Percentiles rank a stretch among this genome's conserved stretches.
Evolutionary conservation across 2,329 filamentous ascomycete genomes (phyloP).

Genomic region (Achaetomium macrosporum): DNA sequence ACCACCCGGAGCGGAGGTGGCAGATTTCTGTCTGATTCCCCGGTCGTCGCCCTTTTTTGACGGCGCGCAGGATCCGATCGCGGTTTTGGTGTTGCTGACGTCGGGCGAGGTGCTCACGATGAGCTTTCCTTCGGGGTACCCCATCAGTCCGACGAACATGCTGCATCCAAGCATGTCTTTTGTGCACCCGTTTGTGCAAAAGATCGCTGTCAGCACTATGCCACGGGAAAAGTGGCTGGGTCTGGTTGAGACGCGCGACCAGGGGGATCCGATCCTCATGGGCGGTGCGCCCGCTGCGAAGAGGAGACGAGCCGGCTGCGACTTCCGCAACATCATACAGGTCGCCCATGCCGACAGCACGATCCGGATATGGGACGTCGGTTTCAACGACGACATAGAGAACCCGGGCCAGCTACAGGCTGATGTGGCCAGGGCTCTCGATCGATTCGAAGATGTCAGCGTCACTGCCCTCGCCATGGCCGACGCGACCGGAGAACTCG

Average conservation of each 20-base stretch:
- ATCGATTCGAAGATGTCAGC: constrained; percentile 69
- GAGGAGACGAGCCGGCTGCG: constrained; percentile 59
- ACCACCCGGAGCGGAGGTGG: constrained; percentile 69
- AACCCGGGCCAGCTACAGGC: constrained; percentile 77
- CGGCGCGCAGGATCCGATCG: constrained; percentile 86
- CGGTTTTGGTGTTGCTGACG: constrained; percentile 69
- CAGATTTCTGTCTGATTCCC: constrained; percentile 79
- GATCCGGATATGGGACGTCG: constrained; percentile 87
- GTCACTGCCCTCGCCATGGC: constrained; percentile 76
- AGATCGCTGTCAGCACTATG: constrained; percentile 64
- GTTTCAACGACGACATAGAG: constrained; percentile 88
- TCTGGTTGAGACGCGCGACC: constrained; percentile 75
- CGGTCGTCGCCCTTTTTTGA: constrained; percentile 77
- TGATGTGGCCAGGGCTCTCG: constrained; percentile 76
- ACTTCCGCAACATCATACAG: constrained; percentile 77
- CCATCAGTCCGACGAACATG: constrained; percentile 88
- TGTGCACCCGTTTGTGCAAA: constrained; percentile 81
- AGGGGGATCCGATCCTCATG: constrained; percentile 70
- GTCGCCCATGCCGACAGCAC: constrained; percentile 88
- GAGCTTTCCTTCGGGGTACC: constrained; percentile 86
- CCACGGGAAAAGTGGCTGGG: constrained; percentile 81
- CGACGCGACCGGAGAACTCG: constrained; percentile 75
- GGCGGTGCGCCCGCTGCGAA: constrained; percentile 71
- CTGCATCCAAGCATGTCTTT: constrained; percentile 82
- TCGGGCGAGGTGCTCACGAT: constrained; percentile 87